Base-by-base conservation (phyloP, 2,329 filamentous ascomycete species). In the Hymenoscyphus scutula region DNA sequence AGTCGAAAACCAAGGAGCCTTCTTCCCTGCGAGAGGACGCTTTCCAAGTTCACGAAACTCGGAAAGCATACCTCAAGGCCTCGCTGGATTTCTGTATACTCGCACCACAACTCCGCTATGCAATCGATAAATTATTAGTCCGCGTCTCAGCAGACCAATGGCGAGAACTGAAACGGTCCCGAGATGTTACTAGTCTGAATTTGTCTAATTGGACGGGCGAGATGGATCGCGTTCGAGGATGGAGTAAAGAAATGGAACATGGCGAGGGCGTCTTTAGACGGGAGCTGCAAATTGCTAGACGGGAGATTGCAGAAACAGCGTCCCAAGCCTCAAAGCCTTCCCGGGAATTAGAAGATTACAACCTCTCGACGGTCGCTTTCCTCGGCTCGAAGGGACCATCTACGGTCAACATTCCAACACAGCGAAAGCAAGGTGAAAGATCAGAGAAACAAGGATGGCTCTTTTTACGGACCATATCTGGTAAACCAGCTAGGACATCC, bases 401-500 rank as follows among this genome's bases (percentile, higher is more conserved):
- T 34, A 84, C 80, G 0, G 75, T 80, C 13, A 80, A 76, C 51
- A 66, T 77, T 27, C 63, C 67, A 25, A 73, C 75, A 3, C 76
- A 83, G 58, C 77, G 89, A 11, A 87, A 88, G 62, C 81, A 81
- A 54, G 73, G 76, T 15, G 77, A 78, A 23, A 65, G 63, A 53
- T 70, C 73, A 11, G 93, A 97, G 76, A 98, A 97, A 76, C 95
- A 98, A 75, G 93, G 94, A 2, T 99, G 95, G 95, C 79, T 99
- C 2, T 96, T 93, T 74, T 76, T 97, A 69, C 84, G 92, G 58
- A 90, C 88, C 0, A 79, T 93, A 7, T 88, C 90, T 1, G 93
- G 92, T 38, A 98, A 97, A 75, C 94, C 94, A 0, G 90, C 92
- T 15, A 84, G 94, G 65, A 92, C 92, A n/a, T 84, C 86, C 48